Conservation (phyloP, 2,329 filamentous ascomycete species). For the Sarocladium oryzae region DNA sequence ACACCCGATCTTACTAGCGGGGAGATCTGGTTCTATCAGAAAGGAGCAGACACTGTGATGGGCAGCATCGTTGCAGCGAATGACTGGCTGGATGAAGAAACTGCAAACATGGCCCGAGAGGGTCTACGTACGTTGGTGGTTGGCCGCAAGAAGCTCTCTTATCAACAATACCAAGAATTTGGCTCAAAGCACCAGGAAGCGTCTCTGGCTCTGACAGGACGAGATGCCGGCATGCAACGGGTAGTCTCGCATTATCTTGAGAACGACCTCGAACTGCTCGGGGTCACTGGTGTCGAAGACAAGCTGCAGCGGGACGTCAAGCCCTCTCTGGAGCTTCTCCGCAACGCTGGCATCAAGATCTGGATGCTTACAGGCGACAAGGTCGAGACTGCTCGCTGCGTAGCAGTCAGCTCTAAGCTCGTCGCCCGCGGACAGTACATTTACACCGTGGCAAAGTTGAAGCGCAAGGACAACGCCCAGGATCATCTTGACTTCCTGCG, state of each 20-base stretch:
- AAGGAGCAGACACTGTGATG: slow-evolving; percentile 98
- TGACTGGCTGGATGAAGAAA: slow-evolving; percentile 98
- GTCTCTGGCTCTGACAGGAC: slow-evolving; percentile 69
- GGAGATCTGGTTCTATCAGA: slow-evolving; percentile 98
- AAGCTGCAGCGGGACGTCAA: slow-evolving; percentile 95
- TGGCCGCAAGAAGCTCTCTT: slow-evolving; percentile 79
- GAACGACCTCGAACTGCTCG: slow-evolving; percentile 80
- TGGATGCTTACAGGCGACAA: slow-evolving; percentile 99
- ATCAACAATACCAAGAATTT: slow-evolving; percentile 76
- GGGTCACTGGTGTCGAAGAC: slow-evolving; percentile 97
- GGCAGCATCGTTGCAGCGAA: slow-evolving; percentile 89
- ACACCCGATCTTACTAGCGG: slow-evolving; percentile 48
- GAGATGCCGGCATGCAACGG: slow-evolving; percentile 74
- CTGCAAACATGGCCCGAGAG: slow-evolving; percentile 98
- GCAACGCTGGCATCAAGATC: slow-evolving; percentile 97
- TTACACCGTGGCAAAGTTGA: slow-evolving; percentile 82
- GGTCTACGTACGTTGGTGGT: slow-evolving; percentile 90
- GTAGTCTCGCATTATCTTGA: slow-evolving; percentile 80
- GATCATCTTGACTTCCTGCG: slow-evolving; percentile 85
- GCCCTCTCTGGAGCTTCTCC: slow-evolving; percentile 84
- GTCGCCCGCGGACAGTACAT: slow-evolving; percentile 93
- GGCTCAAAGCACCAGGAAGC: slow-evolving; percentile 68
- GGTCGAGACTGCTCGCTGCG: slow-evolving; percentile 93
- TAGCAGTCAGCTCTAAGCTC: slow-evolving; percentile 89
- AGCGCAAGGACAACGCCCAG: slow-evolving; percentile 75